Base-by-base conservation (phyloP, 164 flowering plant species). In the Tetrastigma voinierianum region DNA sequence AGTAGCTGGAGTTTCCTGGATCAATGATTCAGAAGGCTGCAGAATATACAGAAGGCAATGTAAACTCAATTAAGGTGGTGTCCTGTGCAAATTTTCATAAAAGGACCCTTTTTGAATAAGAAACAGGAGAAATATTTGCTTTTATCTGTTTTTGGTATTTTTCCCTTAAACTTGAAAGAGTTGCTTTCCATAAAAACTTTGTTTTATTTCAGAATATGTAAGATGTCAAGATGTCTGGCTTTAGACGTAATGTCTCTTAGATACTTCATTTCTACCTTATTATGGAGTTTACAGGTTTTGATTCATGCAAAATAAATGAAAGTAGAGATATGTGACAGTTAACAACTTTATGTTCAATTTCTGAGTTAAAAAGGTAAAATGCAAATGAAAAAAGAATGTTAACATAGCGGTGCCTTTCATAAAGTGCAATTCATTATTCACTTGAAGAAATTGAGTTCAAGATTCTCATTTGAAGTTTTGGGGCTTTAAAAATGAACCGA, bases 61-160 rank as follows among this genome's bases (percentile, higher is more conserved):
- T 19, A 20, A 62, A 32, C 9, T 32, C 7, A 43, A 9, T 16
- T 51, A 62, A 51, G 57, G 66, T 49, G 55, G 66, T 62, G 21
- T 24, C n/a, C 16, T 25, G 14, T 62, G 66, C 51, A 49, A 62
- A 49, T 49, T 49, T 20, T 49, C 23, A 49, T 2, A 48, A 1
- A 51, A 10, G 40, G 46, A n/a, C n/a, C 32, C 23, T 62, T 46
- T 24, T 32, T 32, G 3, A 23, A 7, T n/a, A 62, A 47, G 51
- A 46, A 48, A 62, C 24, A 45, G 25, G 54, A 62, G n/a, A 23
- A 13, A 15, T 3, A 1, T 17, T 59, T 21, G 23, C 2, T 20
- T 21, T 55, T 10, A 20, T 55, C 2, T 10, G 25, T 13, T 19
- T 10, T 21, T 55, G 23, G 4, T 55, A 19, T 19, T 45, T 16